Conservation (phyloP, 352 stramenopile genomes). For the Phytophthora pini region DNA sequence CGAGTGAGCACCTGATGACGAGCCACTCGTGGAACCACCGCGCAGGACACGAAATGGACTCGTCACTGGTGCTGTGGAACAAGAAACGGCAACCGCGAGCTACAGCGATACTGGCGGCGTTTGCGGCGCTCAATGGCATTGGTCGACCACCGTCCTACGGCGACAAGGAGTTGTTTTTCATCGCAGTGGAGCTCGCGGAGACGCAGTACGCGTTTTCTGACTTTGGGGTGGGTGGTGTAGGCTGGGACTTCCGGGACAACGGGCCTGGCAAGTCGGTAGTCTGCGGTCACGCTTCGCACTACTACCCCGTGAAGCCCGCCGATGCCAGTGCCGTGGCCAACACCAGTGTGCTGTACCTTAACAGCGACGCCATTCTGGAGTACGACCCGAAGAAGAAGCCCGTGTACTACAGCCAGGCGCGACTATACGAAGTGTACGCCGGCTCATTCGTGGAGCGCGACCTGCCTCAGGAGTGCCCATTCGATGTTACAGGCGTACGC, state of each 20-base stretch:
- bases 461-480: slow-evolving; percentile 61
- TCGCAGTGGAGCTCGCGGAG: slow-evolving; percentile 72
- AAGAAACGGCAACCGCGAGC: slow-evolving; percentile 72
- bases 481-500: slow-evolving; percentile 51
- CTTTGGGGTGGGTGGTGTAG: slow-evolving; percentile 62
- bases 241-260: slow-evolving; percentile 44
- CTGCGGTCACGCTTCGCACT: slow-evolving; percentile 68
- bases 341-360: slow-evolving; percentile 62
- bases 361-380: slow-evolving; percentile 70
- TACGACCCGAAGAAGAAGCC: slow-evolving; percentile 48
- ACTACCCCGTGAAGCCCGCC: slow-evolving; percentile 47
- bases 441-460: slow-evolving; percentile 50
- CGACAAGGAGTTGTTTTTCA: slow-evolving; percentile 85
- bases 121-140: slow-evolving; percentile 53
- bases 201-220: slow-evolving; percentile 75
- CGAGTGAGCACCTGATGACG: slow-evolving; percentile 59
- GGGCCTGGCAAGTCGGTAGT: slow-evolving; percentile 44
- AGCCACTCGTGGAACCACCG: slow-evolving; percentile 76
- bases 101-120: slow-evolving; percentile 68
- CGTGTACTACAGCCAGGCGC: slow-evolving; percentile 58
- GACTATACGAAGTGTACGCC: slow-evolving; percentile 55
- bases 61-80: slow-evolving; percentile 78
- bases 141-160: slow-evolving; percentile 56
- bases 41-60: slow-evolving; percentile 75
- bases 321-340: slow-evolving; percentile 20